phyloP scores from a whole-genome alignment of 139 green algal species.

The Raphidocelis subcapitata region DNA sequence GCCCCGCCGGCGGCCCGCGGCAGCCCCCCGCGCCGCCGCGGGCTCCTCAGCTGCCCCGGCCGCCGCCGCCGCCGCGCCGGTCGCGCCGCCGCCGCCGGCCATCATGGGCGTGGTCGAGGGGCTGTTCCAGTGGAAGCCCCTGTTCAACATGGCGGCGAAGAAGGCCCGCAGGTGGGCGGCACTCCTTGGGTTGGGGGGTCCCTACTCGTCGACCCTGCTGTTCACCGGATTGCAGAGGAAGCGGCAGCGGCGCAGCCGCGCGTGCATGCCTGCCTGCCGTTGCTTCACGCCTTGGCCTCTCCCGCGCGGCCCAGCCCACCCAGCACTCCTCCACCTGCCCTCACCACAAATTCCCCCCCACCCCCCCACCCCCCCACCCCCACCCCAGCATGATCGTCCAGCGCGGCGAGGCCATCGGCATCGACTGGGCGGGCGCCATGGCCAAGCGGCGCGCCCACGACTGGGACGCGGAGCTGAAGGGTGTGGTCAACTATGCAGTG shows the following conservation, averaged over 20 bases:
- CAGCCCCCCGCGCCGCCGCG: no score
- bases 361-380: no score
- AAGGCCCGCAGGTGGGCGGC: not conserved
- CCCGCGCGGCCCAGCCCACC: no score
- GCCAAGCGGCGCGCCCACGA: slow-evolving; percentile 50
- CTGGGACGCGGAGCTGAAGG: slow-evolving; percentile 51
- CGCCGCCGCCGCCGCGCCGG: not conserved
- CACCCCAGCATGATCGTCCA: slow-evolving; percentile 85
- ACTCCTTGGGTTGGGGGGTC: not conserved
- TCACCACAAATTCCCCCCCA: no score
- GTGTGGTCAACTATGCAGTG: slow-evolving; percentile 28
- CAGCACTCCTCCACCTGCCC: no score
- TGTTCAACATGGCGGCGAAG: slow-evolving; percentile 47
- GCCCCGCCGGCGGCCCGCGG: no score
- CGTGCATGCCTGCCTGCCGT: no score
- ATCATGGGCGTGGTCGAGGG: slow-evolving; percentile 48
- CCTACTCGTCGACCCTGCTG: slow-evolving; percentile 31
- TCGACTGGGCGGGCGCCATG: slow-evolving; percentile 67
- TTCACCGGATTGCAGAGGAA: no score
- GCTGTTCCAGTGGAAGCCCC: slow-evolving; percentile 59
- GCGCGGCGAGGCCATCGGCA: slow-evolving; percentile 61
- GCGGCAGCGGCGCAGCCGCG: no score
- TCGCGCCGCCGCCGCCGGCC: slow-evolving; percentile 1
- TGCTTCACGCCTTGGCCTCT: no score
- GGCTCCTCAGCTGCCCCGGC: no score